Base-by-base conservation (phyloP, 2,329 filamentous ascomycete genomes). In the Dothideomycetes sp. region DNA sequence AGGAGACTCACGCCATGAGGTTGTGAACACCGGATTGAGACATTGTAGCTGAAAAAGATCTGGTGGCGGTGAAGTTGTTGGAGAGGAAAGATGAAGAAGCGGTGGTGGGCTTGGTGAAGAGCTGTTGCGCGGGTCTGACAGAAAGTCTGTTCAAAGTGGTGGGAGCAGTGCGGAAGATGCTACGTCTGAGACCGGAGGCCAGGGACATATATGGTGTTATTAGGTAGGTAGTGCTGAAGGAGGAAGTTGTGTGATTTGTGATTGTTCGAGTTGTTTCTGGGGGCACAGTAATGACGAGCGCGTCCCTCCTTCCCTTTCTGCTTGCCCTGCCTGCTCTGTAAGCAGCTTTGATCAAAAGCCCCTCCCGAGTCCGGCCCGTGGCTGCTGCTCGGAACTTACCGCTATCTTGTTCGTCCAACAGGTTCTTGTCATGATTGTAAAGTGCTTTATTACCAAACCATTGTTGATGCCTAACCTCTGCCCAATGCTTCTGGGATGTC, bases 1-100 rank as follows among this genome's bases (percentile, higher is more conserved):
- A n/a, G n/a, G n/a, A n/a, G 23, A 62, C 65, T 60, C 53, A 69
- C 65, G 48, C 57, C 39, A 48, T 39, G 38, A 72, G 58, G 59
- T 71, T 70, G 62, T 72, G 68, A 23, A 72, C 68, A 48, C 67
- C 67, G 50, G 61, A 49, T 40, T 65, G 64, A 51, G 56, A 55
- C 60, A 65, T 67, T 56, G 64, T 66, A 43, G 56, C 57, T 47
- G 62, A 60, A 61, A 63, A 68, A 57, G 57, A 36, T 47, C 52
- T 47, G 45, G 43, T 48, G 32, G 42, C 41, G 36, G 43, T 48
- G 28, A 33, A 29, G 45, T 47, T 45, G 48, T 51, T 34, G 37
- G 44, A 51, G 43, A 44, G 35, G n/a, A n/a, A n/a, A n/a, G n/a
- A n/a, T n/a, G n/a, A n/a, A n/a, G n/a, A n/a, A n/a, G n/a, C n/a